phyloP scores from a whole-genome alignment of 495 filamentous ascomycete genomes.

The Hypoxylon subgilvum region DNA sequence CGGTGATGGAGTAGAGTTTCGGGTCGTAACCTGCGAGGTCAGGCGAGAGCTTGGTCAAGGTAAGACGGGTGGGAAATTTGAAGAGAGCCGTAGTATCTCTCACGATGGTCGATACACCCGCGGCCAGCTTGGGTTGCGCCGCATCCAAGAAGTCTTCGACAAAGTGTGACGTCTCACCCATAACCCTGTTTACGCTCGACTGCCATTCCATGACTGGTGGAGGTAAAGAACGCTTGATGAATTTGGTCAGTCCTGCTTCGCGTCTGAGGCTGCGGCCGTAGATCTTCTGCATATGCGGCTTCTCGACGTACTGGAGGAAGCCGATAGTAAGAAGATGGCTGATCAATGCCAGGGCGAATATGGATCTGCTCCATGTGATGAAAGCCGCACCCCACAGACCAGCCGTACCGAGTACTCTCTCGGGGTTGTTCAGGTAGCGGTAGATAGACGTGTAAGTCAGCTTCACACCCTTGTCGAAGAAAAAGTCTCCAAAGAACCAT shows the following conservation, averaged over 20 bases:
- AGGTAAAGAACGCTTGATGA: conserved; percentile 84
- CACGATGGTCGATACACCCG: conserved; percentile 84
- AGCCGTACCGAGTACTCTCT: conserved; percentile 89
- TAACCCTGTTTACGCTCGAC: conserved; percentile 82
- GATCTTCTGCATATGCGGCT: conserved; percentile 98
- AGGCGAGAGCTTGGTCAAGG: conserved; percentile 78
- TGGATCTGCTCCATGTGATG: conserved; percentile 82
- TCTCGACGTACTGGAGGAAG: conserved; percentile 93
- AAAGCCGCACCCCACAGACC: conserved; percentile 96
- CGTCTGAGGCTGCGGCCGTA: conserved; percentile 84
- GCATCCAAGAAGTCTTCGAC: conserved; percentile 89
- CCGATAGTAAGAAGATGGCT: conserved; percentile 83
- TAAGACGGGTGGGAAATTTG: conserved; percentile 88
- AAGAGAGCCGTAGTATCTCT: conserved; percentile 87
- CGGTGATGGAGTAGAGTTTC: conserved; percentile 76
- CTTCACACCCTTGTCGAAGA: conserved; percentile 85
- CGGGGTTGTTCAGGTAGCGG: conserved; percentile 95
- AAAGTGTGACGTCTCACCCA: conserved; percentile 82
- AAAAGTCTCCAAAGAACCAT: conserved; percentile 99
- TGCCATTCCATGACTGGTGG: conserved; percentile 74
- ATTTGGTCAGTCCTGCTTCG: conserved; percentile 90
- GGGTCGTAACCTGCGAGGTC: conserved; percentile 85
- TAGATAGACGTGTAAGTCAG: conserved; percentile 97
- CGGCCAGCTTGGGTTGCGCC: conserved; percentile 84
- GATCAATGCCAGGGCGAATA: conserved; percentile 82